A percentile compares a stretch with the other conserved stretches of the same genome.
phyloP scores from a whole-genome alignment of 306 rosid species.

The Mucuna pruriens region DNA sequence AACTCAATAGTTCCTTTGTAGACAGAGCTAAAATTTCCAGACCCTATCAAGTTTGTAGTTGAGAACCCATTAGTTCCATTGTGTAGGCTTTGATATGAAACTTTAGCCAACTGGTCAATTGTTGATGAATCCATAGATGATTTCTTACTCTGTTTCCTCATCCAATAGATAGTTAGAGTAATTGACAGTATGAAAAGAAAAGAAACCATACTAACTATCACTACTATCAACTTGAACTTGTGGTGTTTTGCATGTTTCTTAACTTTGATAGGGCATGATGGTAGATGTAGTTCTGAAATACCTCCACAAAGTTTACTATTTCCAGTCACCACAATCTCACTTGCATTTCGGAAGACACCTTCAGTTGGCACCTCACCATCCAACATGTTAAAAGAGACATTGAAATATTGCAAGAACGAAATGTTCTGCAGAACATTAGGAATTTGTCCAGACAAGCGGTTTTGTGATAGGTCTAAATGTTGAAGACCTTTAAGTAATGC shows the following conservation, averaged over 20 bases:
- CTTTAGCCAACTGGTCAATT: not conserved
- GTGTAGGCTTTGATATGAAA: slow-evolving; percentile 35
- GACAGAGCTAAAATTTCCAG: slow-evolving; percentile 31
- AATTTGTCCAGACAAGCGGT: slow-evolving; percentile 42
- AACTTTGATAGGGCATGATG: slow-evolving; percentile 24
- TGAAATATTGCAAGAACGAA: slow-evolving; percentile 13
- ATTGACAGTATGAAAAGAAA: not conserved
- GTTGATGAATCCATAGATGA: not conserved
- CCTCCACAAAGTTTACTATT: slow-evolving; percentile 45
- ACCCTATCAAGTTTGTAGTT: slow-evolving; percentile 12
- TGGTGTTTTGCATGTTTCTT: slow-evolving; percentile 16
- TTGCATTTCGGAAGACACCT: slow-evolving; percentile 47
- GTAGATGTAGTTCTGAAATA: slow-evolving; percentile 24
- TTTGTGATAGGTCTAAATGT: not conserved
- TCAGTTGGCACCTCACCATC: slow-evolving; percentile 51
- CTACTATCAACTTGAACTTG: not conserved
- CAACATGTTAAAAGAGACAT: slow-evolving; percentile 49
- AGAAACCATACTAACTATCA: slow-evolving; percentile 12
- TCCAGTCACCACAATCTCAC: not conserved
- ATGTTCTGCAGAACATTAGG: slow-evolving; percentile 36
- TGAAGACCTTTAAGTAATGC: too few relatives aligned
- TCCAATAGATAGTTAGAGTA: not conserved
- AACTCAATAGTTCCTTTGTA: slow-evolving; percentile 36
- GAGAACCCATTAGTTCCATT: slow-evolving; percentile 34
- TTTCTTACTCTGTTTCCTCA: slow-evolving; percentile 7